phyloP scores from a whole-genome alignment of 2,329 filamentous ascomycete species.

The Arthrobotrys pseudoclavata region DNA sequence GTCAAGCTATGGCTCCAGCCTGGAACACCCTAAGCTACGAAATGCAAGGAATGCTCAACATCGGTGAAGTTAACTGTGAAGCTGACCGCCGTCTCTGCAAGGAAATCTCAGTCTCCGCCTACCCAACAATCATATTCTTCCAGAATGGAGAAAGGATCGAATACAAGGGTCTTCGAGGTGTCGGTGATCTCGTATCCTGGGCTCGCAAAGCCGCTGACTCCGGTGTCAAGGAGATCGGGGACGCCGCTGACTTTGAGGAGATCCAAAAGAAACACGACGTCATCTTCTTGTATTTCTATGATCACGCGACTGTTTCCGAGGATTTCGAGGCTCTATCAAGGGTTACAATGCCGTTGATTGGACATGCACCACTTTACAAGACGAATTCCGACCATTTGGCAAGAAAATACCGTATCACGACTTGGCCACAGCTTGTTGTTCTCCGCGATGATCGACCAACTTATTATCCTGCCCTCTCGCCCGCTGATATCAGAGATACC shows the following conservation, averaged over 20 bases:
- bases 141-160: conserved; percentile 90
- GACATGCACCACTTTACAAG: conserved; percentile 92
- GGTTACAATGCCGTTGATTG: conserved; percentile 87
- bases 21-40: conserved; percentile 92
- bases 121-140: conserved; percentile 93
- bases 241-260: conserved; percentile 80
- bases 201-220: conserved; percentile 87
- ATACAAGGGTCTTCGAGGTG: conserved; percentile 89
- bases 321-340: conserved; percentile 91
- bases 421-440: conserved; percentile 93
- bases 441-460: conserved; percentile 88
- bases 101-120: conserved; percentile 82
- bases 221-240: conserved; percentile 81
- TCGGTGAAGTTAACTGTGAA: conserved; percentile 97
- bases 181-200: conserved; percentile 90
- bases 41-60: conserved; percentile 88
- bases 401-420: conserved; percentile 92
- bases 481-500: conserved; percentile 91
- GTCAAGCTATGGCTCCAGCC: conserved; percentile 88
- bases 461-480: conserved; percentile 89
- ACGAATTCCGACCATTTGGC: conserved; percentile 82
- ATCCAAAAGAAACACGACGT: conserved; percentile 93
- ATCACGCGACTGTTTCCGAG: conserved; percentile 91
- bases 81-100: conserved; percentile 89
- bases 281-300: conserved; percentile 97